A percentile compares a stretch with the other conserved stretches of the same genome.
Conservation (phyloP, 1,139 yeast genomes). For the Nakaseomyces kungkrabaensis region DNA sequence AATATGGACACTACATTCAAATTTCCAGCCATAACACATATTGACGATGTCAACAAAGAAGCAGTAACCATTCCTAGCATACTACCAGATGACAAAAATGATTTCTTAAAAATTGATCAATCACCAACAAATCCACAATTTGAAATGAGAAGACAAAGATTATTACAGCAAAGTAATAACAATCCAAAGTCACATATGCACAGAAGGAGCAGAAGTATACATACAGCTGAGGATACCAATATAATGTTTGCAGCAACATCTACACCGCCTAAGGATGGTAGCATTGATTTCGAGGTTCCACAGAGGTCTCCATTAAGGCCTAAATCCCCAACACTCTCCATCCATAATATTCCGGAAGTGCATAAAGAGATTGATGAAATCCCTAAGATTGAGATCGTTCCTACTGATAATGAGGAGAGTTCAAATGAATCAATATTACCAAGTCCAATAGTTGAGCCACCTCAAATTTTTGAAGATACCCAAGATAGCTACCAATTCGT, state of each 20-base stretch:
- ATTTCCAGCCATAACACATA: conserved; percentile 12
- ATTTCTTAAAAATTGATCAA: conserved; percentile 15
- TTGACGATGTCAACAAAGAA: background rate
- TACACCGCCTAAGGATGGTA: conserved; percentile 7
- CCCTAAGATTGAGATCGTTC: background rate
- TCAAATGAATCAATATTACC: background rate
- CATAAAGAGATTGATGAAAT: background rate
- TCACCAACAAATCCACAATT: conserved; percentile 10
- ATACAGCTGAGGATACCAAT: conserved; percentile 8
- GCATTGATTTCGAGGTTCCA: conserved; percentile 10
- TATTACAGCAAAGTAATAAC: conserved; percentile 9
- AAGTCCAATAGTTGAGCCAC: background rate
- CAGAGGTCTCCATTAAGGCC: conserved; percentile 18
- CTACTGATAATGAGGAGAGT: background rate
- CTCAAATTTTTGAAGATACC: background rate
- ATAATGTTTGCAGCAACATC: conserved; percentile 8
- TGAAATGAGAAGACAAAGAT: conserved; percentile 17
- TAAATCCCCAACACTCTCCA: conserved; percentile 8
- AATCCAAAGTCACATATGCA: conserved; percentile 17
- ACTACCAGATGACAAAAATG: conserved; percentile 5
- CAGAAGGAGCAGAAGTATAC: conserved; percentile 19
- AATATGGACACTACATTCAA: conserved; percentile 15
- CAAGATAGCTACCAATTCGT: conserved; percentile 3
- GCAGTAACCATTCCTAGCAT: background rate
- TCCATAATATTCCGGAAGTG: background rate